Base-by-base conservation (phyloP, 2,329 filamentous ascomycete species). In the Hymenoscyphus infarciens region DNA sequence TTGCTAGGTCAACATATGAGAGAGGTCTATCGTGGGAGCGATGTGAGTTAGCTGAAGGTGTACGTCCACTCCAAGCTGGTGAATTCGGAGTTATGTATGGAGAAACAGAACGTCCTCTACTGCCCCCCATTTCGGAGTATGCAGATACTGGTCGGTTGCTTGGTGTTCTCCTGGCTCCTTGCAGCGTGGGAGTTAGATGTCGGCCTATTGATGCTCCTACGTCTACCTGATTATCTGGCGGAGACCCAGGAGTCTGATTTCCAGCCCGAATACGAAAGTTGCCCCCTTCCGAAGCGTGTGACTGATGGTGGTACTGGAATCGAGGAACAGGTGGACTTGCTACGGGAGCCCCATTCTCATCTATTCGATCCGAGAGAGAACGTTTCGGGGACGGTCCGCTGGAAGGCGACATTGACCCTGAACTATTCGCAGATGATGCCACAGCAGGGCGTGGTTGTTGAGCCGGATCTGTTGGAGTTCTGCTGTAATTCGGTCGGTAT, bases 111-210 rank as follows among this genome's bases (percentile, higher is more conserved):
- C 88, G 85, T 38, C 88, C 87, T 59, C 87, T 84, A 38, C 78
- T 77, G 29, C 82, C 83, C 31, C 82, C 83, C 65, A 86, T 77
- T 56, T 96, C 92, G 16, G 90, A 95, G 75, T 92, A 93, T 5
- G 88, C 81, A 13, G 93, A 97, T 27, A 82, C 82, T 5, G 92
- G 92, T 59, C 93, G 83, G 49, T 83, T 82, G 66, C 89, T 74
- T 15, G 84, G 85, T 63, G 79, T 85, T 71, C 85, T 78, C 70
- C 81, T 79, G 67, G 82, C 79, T 63, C 79, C 59, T 70, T 80
- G 77, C 13, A 82, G 81, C 54, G 76, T 85, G 27, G 83, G 86
- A 2, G 86, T 86, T 39, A 91, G 77, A 73, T 88, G 85, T 56
- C 86, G 85, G 66, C 85, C 84, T 64, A 84, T 81, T 38, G 78